Base-by-base conservation (phyloP, 345 rosid genomes). In the Syzygium aromaticum region DNA sequence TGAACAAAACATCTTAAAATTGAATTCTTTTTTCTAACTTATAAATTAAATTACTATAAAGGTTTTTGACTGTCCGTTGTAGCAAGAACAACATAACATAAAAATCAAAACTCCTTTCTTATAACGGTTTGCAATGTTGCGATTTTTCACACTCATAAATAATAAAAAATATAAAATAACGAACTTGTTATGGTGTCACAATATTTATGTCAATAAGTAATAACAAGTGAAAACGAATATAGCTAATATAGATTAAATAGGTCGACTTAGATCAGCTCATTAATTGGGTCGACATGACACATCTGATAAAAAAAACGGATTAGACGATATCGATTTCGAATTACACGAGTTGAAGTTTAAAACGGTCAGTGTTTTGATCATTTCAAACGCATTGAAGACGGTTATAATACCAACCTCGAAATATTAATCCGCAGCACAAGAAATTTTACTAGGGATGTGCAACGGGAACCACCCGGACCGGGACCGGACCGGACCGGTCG, bases 121-220 rank as follows among this genome's bases (percentile, higher is more conserved):
- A 61, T 13, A 0, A 0, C 3, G 8, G 17, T 61, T 5, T 8
- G n/a, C n/a, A 56, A 0, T 5, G 0, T 27, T 23, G 23, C 11
- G 64, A 14, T 27, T 59, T 5, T 59, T 59, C 11, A n/a, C 11
- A 27, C 16, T 27, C 15, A 11, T 59, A 14, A 59, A 59, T 14
- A 59, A 59, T 59, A 11, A 5, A 59, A 25, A 56, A 56, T 22
- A 56, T 1, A 0, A 59, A 59, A 59, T 4, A 27, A 27, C 15
- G 30, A 27, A 59, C 64, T 27, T 59, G 30, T 59, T 59, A 59
- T 27, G 0, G n/a, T 56, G 23, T 56, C 10, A 61, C 17, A 61
- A n/a, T 61, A 1, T 61, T 61, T n/a, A 2, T 13, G 17, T 12
- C 67, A 27, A 0, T n/a, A n/a, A 59, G 17, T 0, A 15, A 15